phyloP scores from a whole-genome alignment of 2,329 filamentous ascomycete species.

The Stemphylium beticola region DNA sequence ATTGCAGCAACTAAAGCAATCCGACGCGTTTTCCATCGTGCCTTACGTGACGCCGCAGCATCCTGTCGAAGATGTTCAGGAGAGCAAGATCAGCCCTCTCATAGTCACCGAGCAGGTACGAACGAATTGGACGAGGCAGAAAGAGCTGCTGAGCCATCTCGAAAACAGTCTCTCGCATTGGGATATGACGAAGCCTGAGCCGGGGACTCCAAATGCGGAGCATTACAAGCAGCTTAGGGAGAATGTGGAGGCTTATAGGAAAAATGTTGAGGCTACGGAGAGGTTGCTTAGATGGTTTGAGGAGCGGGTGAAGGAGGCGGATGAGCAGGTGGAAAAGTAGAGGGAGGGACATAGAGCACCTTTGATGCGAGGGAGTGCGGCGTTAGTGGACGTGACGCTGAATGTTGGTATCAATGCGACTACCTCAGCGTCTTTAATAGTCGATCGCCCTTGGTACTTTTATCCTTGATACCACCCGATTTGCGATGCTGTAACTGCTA shows the following conservation, averaged over 20 bases:
- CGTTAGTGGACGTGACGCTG: no score
- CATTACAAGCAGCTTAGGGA: conserved; percentile 4
- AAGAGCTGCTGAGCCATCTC: conserved; percentile 2
- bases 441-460: no score
- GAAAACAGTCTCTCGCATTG: conserved; percentile 7
- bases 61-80: background rate
- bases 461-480: no score
- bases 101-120: conserved; percentile 11
- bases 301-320: conserved; percentile 15
- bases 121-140: conserved; percentile 13
- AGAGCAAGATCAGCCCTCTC: conserved; percentile 2
- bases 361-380: background rate
- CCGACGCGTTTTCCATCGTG: background rate
- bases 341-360: background rate
- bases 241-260: conserved; percentile 5
- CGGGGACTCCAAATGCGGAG: background rate
- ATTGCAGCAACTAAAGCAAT: conserved; percentile 16
- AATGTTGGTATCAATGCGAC: no score
- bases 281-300: conserved; percentile 25
- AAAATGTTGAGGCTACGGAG: conserved; percentile 22
- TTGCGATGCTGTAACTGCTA: no score
- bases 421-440: no score
- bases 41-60: background rate
- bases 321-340: conserved; percentile 5
- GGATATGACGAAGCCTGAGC: conserved; percentile 5